A percentile compares a stretch with the other conserved stretches of the same genome.
phyloP scores from a whole-genome alignment of 2,329 filamentous ascomycete species.

The Ophiostoma pallidulum region DNA sequence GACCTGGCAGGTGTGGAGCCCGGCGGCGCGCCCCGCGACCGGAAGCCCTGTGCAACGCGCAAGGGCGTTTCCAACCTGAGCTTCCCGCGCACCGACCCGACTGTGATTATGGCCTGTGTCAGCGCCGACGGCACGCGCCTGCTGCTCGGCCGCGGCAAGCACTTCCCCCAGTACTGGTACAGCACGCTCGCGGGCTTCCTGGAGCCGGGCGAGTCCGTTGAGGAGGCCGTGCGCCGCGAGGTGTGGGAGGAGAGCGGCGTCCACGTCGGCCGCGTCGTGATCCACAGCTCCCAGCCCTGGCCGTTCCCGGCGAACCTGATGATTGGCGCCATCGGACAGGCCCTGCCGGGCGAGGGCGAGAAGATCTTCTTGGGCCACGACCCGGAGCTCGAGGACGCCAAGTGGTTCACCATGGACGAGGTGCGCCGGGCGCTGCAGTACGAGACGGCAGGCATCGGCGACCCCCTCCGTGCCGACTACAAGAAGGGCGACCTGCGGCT shows the following conservation, averaged over 20 bases:
- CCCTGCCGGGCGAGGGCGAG: slow-evolving; percentile 65
- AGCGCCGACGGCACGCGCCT: slow-evolving; percentile 68
- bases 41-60: slow-evolving; percentile 68
- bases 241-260: slow-evolving; percentile 83
- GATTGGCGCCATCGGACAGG: slow-evolving; percentile 83
- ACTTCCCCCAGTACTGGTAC: slow-evolving; percentile 80
- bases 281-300: slow-evolving; percentile 82
- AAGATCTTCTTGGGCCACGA: slow-evolving; percentile 76
- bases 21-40: slow-evolving; percentile 37
- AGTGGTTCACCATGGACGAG: slow-evolving; percentile 79
- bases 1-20: slow-evolving; percentile 46
- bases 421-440: slow-evolving; percentile 62
- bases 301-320: slow-evolving; percentile 78
- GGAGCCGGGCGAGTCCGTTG: slow-evolving; percentile 75
- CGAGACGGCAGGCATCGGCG: slow-evolving; percentile 59
- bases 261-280: slow-evolving; percentile 62
- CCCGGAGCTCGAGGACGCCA: slow-evolving; percentile 80
- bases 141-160: slow-evolving; percentile 74
- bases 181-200: slow-evolving; percentile 81
- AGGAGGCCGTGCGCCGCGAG: slow-evolving; percentile 74
- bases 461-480: slow-evolving; percentile 54
- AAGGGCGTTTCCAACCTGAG: slow-evolving; percentile 80
- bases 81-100: slow-evolving; percentile 89
- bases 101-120: slow-evolving; percentile 89
- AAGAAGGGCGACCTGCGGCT: slow-evolving; percentile 69